Base-by-base conservation (phyloP, 805 yeast species). In the Hanseniaspora taiwanica region DNA sequence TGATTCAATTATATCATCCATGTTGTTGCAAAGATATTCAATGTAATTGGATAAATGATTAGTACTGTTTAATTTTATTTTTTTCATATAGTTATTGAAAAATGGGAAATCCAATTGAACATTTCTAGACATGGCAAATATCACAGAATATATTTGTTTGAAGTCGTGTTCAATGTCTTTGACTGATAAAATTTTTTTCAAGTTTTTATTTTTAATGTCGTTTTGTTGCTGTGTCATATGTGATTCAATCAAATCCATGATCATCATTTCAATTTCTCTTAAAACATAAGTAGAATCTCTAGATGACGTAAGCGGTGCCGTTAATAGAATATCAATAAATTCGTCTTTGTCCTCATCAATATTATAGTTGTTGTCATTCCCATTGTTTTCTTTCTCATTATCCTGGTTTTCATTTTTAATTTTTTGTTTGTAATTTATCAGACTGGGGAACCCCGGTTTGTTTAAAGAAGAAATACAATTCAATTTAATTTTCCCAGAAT, bases 271-370 rank as follows among this genome's bases (percentile, higher is more conserved):
- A 25, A 48, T 44, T 34, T 48, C 48, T 25, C 49, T 40, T 6
- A 45, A 21, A 13, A 45, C 42, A 29, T 44, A 48, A 10, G 44
- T n/a, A 17, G 46, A 40, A 20, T 48, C 51, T 16, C 45, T 42
- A 27, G 47, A 40, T 7, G 46, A 43, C 3, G 47, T 38, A 36
- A 46, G 32, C n/a, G 49, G 49, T 7, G 51, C 47, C 7, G 47
- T 46, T 16, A 48, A 36, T 10, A 46, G 33, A 10, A 48, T 23
- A n/a, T 48, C 48, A 14, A 43, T 31, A 13, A 37, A 36, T n/a
- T 44, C 44, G 7, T 34, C 31, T n/a, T 40, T 27, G 14, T 32
- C 27, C 13, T 17, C 17, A 4, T 16, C 20, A 24, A 25, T 36
- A 14, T 29, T 38, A 5, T 36, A 38, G 17, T 24, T 36, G 14